Evolutionary conservation across 164 flowering plant species (phyloP).

Genomic region (Magnolia kwangsiensis): DNA sequence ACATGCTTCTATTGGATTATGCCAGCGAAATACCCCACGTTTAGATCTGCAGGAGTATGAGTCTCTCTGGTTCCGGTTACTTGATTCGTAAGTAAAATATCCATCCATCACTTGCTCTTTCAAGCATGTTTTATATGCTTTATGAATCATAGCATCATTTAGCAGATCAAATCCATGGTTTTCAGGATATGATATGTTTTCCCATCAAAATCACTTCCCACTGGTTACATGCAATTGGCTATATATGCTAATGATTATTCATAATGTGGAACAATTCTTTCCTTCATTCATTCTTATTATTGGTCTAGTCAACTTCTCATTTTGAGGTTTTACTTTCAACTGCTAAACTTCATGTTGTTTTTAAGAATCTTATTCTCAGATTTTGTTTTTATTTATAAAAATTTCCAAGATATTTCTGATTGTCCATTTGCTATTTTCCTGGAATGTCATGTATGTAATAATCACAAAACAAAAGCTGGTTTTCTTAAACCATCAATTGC

Average conservation of each 20-base stretch:
- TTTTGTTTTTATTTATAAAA: too few relatives aligned
- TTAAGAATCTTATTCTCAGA: too few relatives aligned
- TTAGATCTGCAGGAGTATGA: conserved; percentile 81
- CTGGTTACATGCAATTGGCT: background rate
- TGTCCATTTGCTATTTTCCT: too few relatives aligned
- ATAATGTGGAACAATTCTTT: too few relatives aligned
- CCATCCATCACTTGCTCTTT: background rate
- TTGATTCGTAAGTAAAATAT: conserved; percentile 72
- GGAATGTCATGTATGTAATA: too few relatives aligned
- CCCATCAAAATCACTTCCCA: background rate
- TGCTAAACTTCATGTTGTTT: too few relatives aligned
- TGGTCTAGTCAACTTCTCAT: too few relatives aligned
- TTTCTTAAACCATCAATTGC: too few relatives aligned
- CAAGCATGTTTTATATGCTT: background rate
- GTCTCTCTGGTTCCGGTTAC: conserved; percentile 79
- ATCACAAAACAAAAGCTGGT: too few relatives aligned
- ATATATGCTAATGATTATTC: background rate
- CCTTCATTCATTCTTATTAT: too few relatives aligned
- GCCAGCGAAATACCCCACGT: conserved; percentile 89
- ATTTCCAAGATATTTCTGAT: too few relatives aligned
- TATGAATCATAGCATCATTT: conserved; percentile 1
- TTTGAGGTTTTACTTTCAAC: too few relatives aligned
- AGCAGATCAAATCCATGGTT: background rate
- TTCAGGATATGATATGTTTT: background rate
- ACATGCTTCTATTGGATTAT: conserved; percentile 72